These are phyloP conservation scores for Saraca asoca DNA, from an alignment of 331 rosid genomes.

Conservation along the genomic window DNA sequence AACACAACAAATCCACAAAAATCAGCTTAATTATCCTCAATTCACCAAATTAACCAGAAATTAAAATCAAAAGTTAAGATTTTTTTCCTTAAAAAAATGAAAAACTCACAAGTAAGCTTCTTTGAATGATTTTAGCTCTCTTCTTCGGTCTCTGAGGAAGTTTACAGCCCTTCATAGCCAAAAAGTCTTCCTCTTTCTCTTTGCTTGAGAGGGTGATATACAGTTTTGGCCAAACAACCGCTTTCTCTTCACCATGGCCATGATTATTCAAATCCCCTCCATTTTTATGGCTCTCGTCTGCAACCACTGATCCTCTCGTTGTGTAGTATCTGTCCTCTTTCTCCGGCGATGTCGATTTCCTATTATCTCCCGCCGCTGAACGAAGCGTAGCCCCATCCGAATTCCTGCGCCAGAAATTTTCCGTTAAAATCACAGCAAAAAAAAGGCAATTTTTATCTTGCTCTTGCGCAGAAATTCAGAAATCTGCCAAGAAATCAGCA, in stretches of 20 bases:
- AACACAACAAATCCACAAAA: neutral
- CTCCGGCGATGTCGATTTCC: slow-evolving; percentile 68
- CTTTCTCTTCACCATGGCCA: slow-evolving; percentile 48
- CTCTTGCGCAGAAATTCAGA: no score
- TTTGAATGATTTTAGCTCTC: slow-evolving; percentile 66
- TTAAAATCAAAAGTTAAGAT: neutral
- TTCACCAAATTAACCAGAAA: neutral
- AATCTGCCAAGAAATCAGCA: no score
- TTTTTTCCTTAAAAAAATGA: no score
- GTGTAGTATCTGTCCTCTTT: slow-evolving; percentile 76
- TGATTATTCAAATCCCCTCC: slow-evolving; percentile 33
- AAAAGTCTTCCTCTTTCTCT: slow-evolving; percentile 72
- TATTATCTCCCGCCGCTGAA: slow-evolving; percentile 37
- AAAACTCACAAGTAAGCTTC: slow-evolving; percentile 60
- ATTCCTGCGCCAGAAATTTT: slow-evolving; percentile 46
- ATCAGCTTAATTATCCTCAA: slow-evolving; percentile 22
- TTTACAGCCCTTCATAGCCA: slow-evolving; percentile 72
- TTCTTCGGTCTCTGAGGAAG: slow-evolving; percentile 76
- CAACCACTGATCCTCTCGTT: slow-evolving; percentile 64
- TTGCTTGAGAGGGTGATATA: slow-evolving; percentile 61
- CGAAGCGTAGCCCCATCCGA: slow-evolving; percentile 50
- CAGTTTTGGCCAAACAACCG: slow-evolving; percentile 62
- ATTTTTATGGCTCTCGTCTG: slow-evolving; percentile 51
- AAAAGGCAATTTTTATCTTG: neutral
- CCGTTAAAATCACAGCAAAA: slow-evolving; percentile 10